These are phyloP conservation scores for Parietichytrium sp. DNA, from an alignment of 108 stramenopile species.

Conservation along the genomic window DNA sequence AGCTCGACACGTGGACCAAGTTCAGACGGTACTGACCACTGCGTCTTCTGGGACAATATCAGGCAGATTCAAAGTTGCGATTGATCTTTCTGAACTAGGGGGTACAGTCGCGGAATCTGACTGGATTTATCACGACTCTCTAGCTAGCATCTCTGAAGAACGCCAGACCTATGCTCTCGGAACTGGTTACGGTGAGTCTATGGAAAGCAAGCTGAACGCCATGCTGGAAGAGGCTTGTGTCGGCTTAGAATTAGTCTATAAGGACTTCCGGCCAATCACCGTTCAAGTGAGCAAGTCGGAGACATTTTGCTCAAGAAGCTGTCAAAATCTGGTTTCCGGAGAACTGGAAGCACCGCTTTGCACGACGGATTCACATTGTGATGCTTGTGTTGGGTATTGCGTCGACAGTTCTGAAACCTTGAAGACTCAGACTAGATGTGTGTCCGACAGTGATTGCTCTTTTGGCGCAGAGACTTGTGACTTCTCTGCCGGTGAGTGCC, in stretches of 20 bases:
- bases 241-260: background rate
- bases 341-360: too few species aligned
- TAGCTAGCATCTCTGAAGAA: background rate
- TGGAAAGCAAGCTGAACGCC: slow-evolving; percentile 12
- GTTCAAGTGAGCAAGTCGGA: background rate
- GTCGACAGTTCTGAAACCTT: background rate
- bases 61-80: background rate
- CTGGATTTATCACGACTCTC: background rate
- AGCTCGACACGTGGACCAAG: background rate
- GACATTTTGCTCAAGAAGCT: background rate
- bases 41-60: background rate
- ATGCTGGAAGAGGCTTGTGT: background rate
- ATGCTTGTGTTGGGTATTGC: background rate
- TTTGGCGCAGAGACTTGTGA: background rate
- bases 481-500: background rate
- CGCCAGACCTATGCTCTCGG: background rate
- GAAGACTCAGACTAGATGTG: too few species aligned
- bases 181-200: background rate
- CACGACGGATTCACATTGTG: background rate
- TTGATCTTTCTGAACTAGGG: background rate
- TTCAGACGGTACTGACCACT: background rate
- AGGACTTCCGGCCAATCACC: background rate
- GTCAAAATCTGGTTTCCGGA: background rate
- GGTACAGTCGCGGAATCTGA: background rate
- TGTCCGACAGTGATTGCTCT: background rate